Evolutionary conservation across 345 rosid genomes (phyloP).

Genomic region (Ceriops tagal): DNA sequence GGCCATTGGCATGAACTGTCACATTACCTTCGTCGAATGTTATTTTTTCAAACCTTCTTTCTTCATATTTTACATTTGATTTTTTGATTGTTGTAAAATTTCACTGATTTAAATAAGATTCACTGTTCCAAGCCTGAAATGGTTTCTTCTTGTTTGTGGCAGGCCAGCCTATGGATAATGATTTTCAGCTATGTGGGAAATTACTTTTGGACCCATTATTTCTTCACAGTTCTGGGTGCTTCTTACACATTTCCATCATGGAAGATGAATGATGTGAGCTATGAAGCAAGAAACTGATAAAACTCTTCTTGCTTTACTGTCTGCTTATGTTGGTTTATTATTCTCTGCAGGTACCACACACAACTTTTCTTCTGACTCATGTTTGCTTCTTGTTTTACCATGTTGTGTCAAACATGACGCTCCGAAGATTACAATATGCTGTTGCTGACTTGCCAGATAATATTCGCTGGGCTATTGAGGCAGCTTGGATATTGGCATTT

Average conservation of each 20-base stretch:
- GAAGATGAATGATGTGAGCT: slow-evolving; percentile 93
- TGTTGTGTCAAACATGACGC: slow-evolving; percentile 81
- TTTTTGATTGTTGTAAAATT: not conserved
- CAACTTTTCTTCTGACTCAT: slow-evolving; percentile 90
- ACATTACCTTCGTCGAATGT: no score
- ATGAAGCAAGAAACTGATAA: slow-evolving; percentile 3
- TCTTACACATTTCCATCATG: slow-evolving; percentile 98
- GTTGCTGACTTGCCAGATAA: slow-evolving; percentile 63
- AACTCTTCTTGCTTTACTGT: not conserved
- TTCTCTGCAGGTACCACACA: slow-evolving; percentile 83
- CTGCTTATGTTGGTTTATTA: slow-evolving; percentile 7
- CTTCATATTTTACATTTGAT: not conserved
- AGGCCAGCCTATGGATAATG: slow-evolving; percentile 91
- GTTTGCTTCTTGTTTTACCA: slow-evolving; percentile 96
- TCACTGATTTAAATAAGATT: not conserved
- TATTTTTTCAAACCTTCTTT: not conserved
- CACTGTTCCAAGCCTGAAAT: slow-evolving; percentile 12
- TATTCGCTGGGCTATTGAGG: slow-evolving; percentile 64
- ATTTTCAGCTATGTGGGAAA: slow-evolving; percentile 93
- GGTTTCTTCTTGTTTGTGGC: slow-evolving; percentile 25
- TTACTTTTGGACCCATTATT: slow-evolving; percentile 98
- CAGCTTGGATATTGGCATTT: slow-evolving; percentile 83
- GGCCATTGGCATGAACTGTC: no score
- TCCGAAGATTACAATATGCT: slow-evolving; percentile 71
- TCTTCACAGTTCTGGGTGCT: slow-evolving; percentile 95